A percentile compares a stretch with the other conserved stretches of the same genome.
phyloP scores from a whole-genome alignment of 2,329 filamentous ascomycete genomes.

The Rhynchosporium graminicola region DNA sequence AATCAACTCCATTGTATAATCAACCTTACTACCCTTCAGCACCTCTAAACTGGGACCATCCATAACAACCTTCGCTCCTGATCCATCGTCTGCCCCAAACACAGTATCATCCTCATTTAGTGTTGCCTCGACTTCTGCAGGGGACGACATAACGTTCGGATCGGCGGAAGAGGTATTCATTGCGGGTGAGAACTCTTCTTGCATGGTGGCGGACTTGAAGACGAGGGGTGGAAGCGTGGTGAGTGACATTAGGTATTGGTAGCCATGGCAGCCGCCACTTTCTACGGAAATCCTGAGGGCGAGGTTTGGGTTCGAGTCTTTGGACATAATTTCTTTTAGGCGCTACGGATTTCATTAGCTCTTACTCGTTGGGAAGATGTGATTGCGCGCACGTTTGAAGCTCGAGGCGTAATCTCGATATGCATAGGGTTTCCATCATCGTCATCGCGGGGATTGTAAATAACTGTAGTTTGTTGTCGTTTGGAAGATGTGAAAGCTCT shows the following conservation, averaged over 20 bases:
- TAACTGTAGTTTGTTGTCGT: conserved; percentile 47
- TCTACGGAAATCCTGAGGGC: conserved; percentile 91
- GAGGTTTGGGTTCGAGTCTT: conserved; percentile 73
- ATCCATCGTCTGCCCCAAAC: conserved; percentile 68
- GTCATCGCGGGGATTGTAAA: conserved; percentile 74
- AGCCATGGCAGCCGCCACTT: conserved; percentile 93
- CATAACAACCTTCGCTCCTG: conserved; percentile 78
- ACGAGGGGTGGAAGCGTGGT: conserved; percentile 57
- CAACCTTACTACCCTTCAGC: conserved; percentile 89
- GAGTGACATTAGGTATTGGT: conserved; percentile 94
- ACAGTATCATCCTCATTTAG: conserved; percentile 78
- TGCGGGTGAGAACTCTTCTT: conserved; percentile 26
- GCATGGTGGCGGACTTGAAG: background rate
- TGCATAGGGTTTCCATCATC: conserved; percentile 83
- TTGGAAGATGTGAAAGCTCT: conserved; percentile 32
- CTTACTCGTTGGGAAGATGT: background rate
- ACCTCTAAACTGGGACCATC: conserved; percentile 86
- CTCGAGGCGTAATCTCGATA: conserved; percentile 81
- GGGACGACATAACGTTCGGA: conserved; percentile 22
- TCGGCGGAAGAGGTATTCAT: conserved; percentile 28
- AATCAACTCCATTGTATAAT: conserved; percentile 95
- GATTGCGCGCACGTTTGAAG: conserved; percentile 65
- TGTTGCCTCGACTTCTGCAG: conserved; percentile 29
- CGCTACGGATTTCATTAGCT: conserved; percentile 28
- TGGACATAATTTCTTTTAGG: conserved; percentile 65